Conservation (phyloP, 2,329 filamentous ascomycete species). For the Ceratocystis harringtonii region DNA sequence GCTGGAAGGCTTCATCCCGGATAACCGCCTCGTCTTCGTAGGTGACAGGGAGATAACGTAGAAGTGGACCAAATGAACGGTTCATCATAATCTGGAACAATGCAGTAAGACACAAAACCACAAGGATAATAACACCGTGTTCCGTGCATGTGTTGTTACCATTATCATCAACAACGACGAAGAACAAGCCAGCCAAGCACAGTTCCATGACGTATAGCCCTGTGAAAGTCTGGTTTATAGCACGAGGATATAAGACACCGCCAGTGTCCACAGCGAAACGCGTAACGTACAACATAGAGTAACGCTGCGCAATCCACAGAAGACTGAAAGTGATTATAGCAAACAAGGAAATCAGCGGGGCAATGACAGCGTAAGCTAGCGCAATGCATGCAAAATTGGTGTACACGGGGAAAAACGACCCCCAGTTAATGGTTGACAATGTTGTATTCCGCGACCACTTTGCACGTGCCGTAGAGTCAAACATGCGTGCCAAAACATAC, state of each 20-base stretch:
- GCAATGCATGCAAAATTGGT: slow-evolving; percentile 93
- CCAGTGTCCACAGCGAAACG: slow-evolving; percentile 84
- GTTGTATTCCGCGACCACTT: slow-evolving; percentile 79
- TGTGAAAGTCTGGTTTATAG: slow-evolving; percentile 90
- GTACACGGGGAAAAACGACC: slow-evolving; percentile 87
- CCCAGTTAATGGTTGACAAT: slow-evolving; percentile 70
- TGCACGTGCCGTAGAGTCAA: slow-evolving; percentile 66
- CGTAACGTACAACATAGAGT: slow-evolving; percentile 89
- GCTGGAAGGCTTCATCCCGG: slow-evolving; percentile 78
- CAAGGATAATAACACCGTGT: slow-evolving; percentile 75
- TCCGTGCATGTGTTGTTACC: slow-evolving; percentile 45
- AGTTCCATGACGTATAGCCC: slow-evolving; percentile 92
- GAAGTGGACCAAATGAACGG: slow-evolving; percentile 65
- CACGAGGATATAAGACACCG: slow-evolving; percentile 76
- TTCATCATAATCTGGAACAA: slow-evolving; percentile 73
- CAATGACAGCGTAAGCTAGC: slow-evolving; percentile 74
- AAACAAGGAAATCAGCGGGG: slow-evolving; percentile 83
- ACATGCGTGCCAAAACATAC: slow-evolving; percentile 63
- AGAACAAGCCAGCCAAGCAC: slow-evolving; percentile 77
- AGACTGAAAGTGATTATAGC: slow-evolving; percentile 82
- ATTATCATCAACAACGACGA: slow-evolving; percentile 50
- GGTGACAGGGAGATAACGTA: slow-evolving; percentile 82
- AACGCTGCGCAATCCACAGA: slow-evolving; percentile 91
- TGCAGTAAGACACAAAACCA: slow-evolving; percentile 53
- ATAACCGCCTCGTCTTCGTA: slow-evolving; percentile 87